A percentile compares a stretch with the other conserved stretches of the same genome.
These are phyloP conservation scores for Astrephomene gubernaculifera DNA, from an alignment of 139 green algal species.

Conservation along the genomic window DNA sequence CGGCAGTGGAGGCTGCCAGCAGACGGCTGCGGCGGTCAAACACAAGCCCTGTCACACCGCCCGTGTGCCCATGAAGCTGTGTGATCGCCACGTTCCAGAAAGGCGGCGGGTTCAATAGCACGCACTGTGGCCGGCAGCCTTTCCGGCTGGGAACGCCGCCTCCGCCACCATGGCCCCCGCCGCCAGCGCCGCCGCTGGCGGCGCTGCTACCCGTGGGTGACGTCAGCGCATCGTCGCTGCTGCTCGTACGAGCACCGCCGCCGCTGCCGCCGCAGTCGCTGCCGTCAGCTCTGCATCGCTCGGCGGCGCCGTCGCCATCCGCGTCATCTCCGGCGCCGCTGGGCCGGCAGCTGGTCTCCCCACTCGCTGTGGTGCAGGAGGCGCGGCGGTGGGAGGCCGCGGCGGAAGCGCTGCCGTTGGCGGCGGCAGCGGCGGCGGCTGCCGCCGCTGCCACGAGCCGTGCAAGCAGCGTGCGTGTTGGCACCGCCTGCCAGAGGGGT, in stretches of 20 bases:
- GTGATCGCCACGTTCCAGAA: constrained; percentile 22
- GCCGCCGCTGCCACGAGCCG: not conserved
- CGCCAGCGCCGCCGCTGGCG: not conserved
- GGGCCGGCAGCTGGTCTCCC: not conserved
- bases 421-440: not conserved
- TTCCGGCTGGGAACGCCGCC: too few species aligned
- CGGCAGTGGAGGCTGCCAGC: constrained; percentile 1
- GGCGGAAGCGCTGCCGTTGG: not conserved
- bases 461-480: not conserved
- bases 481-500: constrained; percentile 5
- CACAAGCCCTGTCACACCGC: not conserved
- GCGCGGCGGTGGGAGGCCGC: too few species aligned
- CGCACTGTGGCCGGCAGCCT: constrained; percentile 26
- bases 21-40: constrained; percentile 25
- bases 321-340: not conserved
- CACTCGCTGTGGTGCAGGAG: too few species aligned
- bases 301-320: not conserved
- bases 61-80: not conserved
- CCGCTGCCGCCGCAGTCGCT: not conserved
- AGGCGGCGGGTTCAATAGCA: constrained; percentile 20
- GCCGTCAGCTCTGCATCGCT: not conserved
- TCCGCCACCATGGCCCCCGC: not conserved
- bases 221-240: too few species aligned
- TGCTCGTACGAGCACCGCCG: too few species aligned
- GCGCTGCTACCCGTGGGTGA: not conserved